A percentile compares a stretch with the other conserved stretches of the same genome.
phyloP scores from a whole-genome alignment of 1,139 yeast species.

The Kurtzmaniella quercitrusa region DNA sequence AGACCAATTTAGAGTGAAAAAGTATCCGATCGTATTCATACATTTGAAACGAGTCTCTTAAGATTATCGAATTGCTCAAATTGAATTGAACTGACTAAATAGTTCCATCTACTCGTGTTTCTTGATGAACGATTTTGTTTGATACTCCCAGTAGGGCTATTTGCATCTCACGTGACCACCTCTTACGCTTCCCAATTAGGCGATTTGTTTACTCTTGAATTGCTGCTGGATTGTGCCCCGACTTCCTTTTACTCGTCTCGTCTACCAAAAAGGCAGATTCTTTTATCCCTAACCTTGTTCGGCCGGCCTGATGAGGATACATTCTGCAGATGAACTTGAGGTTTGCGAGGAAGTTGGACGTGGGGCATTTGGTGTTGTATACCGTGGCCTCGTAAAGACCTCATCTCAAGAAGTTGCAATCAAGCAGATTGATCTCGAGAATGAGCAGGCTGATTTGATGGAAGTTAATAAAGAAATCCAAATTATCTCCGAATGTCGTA shows the following conservation, averaged over 20 bases:
- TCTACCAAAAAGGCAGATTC: background rate
- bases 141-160: no score
- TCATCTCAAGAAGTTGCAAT: slow-evolving; percentile 56
- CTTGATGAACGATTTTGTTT: no score
- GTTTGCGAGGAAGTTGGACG: slow-evolving; percentile 77
- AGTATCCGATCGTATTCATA: no score
- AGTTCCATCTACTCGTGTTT: no score
- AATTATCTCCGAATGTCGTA: slow-evolving; percentile 70
- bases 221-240: background rate
- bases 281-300: background rate
- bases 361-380: slow-evolving; percentile 88
- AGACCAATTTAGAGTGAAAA: background rate
- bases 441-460: slow-evolving; percentile 67
- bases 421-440: slow-evolving; percentile 75
- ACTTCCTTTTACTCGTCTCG: background rate
- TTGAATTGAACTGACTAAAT: no score
- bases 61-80: no score
- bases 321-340: slow-evolving; percentile 40
- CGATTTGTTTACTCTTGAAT: background rate
- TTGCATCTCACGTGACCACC: background rate
- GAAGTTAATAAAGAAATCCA: slow-evolving; percentile 80
- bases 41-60: no score
- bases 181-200: background rate
- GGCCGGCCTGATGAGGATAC: slow-evolving; percentile 15
- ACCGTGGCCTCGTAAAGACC: slow-evolving; percentile 59